These are phyloP conservation scores for Pestalotiopsis sp. DNA, from an alignment of 2,329 filamentous ascomycete species.

Conservation along the genomic window DNA sequence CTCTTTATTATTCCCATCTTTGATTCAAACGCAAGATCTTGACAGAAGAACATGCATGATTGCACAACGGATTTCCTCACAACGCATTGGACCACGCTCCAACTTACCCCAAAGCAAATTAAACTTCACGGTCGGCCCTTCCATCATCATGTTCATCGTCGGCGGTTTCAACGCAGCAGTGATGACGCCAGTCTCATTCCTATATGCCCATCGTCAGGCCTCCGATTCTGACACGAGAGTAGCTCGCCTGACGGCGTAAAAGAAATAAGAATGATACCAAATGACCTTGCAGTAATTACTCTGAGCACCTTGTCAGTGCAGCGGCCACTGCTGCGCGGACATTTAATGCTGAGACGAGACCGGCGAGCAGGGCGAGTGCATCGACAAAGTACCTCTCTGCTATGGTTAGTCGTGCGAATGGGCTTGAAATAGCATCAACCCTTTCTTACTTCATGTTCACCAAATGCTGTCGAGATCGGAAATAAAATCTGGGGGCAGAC, in stretches of 20 bases:
- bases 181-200: not conserved
- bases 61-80: too few species aligned
- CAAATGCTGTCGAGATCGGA: too few species aligned
- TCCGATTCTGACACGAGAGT: not conserved
- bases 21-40: too few species aligned
- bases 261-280: not conserved
- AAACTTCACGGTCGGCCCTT: not conserved
- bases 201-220: too few species aligned
- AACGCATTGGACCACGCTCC: too few species aligned
- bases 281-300: not conserved
- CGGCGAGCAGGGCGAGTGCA: not conserved
- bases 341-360: not conserved
- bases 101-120: not conserved
- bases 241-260: too few species aligned
- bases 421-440: not conserved
- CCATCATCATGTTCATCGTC: not conserved
- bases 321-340: slow-evolving; percentile 1
- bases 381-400: not conserved
- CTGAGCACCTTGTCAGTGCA: not conserved
- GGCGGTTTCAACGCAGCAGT: not conserved
- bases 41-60: too few species aligned
- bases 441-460: too few species aligned
- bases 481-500: too few species aligned
- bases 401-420: not conserved
- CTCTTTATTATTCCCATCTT: too few species aligned